Conservation (phyloP, 768 basidiomycete genomes). For the Trametes punicea region DNA sequence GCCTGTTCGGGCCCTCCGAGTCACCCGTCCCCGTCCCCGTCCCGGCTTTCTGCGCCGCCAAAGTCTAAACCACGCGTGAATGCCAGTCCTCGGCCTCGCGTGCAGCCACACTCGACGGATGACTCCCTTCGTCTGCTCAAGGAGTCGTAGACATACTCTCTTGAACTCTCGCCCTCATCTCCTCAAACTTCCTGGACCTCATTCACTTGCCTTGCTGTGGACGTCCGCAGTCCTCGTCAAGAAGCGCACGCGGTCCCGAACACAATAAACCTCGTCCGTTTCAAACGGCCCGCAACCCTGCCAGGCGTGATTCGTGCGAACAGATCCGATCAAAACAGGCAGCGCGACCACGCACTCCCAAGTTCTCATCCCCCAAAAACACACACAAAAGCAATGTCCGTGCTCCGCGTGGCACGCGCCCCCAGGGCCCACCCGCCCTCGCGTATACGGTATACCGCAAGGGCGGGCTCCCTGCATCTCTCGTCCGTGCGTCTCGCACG, state of each 20-base stretch:
- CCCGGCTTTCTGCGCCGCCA: not conserved
- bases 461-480: not conserved
- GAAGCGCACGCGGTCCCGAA: slow-evolving; percentile 1
- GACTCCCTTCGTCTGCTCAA: not conserved
- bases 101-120: not conserved
- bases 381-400: not conserved
- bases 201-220: too few species aligned
- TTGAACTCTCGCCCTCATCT: not conserved
- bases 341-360: not conserved
- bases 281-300: slow-evolving; percentile 12
- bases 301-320: not conserved
- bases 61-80: slow-evolving; percentile 6
- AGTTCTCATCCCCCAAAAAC: not conserved
- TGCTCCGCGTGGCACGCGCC: not conserved
- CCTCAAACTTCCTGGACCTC: not conserved
- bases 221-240: not conserved
- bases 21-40: slow-evolving; percentile 8
- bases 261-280: slow-evolving; percentile 10
- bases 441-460: not conserved
- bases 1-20: not conserved
- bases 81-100: not conserved
- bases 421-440: not conserved
- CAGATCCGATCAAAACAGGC: slow-evolving; percentile 14
- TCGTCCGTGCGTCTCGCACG: slow-evolving; percentile 9
- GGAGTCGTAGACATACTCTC: not conserved